Evolutionary conservation across 306 rosid species (phyloP).

Genomic region (Citrullus mucosospermus): DNA sequence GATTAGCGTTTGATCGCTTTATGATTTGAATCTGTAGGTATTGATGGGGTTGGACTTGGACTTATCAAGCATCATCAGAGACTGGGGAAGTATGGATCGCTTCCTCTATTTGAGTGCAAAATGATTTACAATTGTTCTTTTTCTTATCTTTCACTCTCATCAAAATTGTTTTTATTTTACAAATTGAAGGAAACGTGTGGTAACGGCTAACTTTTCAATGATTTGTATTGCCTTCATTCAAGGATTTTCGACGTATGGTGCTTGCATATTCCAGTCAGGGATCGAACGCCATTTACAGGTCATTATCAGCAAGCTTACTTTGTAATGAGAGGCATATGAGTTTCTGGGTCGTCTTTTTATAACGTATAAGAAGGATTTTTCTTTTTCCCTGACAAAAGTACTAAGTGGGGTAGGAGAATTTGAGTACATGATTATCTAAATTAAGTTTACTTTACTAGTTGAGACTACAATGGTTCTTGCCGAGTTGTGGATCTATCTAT

Average conservation of each 20-base stretch:
- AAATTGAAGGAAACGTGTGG: neutral
- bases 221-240: slow-evolving; percentile 12
- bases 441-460: neutral
- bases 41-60: slow-evolving; percentile 83
- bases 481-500: neutral
- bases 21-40: slow-evolving; percentile 33
- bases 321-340: neutral
- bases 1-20: neutral
- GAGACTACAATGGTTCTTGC: neutral
- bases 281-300: slow-evolving; percentile 72
- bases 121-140: neutral
- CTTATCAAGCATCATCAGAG: slow-evolving; percentile 50
- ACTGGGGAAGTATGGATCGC: slow-evolving; percentile 49
- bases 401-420: neutral
- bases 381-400: neutral
- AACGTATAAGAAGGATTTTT: neutral
- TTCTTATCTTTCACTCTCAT: neutral
- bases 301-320: neutral
- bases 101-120: neutral
- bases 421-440: neutral
- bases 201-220: slow-evolving; percentile 6
- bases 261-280: slow-evolving; percentile 77
- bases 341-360: neutral
- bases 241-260: slow-evolving; percentile 78
- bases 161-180: neutral